Percentiles rank a stretch among this genome's conserved stretches.
Conservation (phyloP, 768 basidiomycete species). For the Mycena latifolia region DNA sequence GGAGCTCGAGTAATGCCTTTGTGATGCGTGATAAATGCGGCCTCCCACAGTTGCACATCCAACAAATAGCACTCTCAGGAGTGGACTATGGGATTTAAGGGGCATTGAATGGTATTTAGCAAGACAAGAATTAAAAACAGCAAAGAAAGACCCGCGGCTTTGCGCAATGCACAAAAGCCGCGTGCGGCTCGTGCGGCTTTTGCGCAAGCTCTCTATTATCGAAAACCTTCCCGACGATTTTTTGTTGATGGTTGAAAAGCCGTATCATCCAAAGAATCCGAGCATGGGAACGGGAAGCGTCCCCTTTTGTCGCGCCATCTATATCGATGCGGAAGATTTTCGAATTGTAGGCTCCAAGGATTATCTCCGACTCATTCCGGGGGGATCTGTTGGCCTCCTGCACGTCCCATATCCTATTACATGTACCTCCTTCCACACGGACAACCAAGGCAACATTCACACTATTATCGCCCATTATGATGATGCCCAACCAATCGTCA, state of each 20-base stretch:
- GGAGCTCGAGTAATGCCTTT: no score
- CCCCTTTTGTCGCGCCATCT: constrained; percentile 88
- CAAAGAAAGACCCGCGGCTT: no score
- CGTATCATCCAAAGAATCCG: constrained; percentile 93
- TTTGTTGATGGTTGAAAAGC: constrained; percentile 86
- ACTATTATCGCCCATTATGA: constrained; percentile 86
- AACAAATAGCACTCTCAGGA: no score
- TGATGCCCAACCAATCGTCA: constrained; percentile 66
- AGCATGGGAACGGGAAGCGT: constrained; percentile 83
- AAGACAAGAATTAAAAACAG: no score
- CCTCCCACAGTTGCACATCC: no score
- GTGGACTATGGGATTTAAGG: no score
- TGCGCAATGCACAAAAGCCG: no score
- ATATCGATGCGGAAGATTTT: constrained; percentile 95
- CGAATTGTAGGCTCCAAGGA: constrained; percentile 91
- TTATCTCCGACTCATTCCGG: constrained; percentile 94
- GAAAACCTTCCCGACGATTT: constrained; percentile 90
- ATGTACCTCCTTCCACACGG: constrained; percentile 85
- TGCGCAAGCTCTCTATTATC: no score
- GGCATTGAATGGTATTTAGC: no score
- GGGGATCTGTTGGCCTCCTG: constrained; percentile 96
- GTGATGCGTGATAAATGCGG: no score
- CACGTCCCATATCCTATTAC: constrained; percentile 93
- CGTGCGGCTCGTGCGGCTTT: no score
- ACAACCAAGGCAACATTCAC: constrained; percentile 76